Percentiles rank a stretch among this genome's conserved stretches.
Evolutionary conservation across 257 asterid species (phyloP).

Genomic region (Nyctanthes arbortristis): DNA sequence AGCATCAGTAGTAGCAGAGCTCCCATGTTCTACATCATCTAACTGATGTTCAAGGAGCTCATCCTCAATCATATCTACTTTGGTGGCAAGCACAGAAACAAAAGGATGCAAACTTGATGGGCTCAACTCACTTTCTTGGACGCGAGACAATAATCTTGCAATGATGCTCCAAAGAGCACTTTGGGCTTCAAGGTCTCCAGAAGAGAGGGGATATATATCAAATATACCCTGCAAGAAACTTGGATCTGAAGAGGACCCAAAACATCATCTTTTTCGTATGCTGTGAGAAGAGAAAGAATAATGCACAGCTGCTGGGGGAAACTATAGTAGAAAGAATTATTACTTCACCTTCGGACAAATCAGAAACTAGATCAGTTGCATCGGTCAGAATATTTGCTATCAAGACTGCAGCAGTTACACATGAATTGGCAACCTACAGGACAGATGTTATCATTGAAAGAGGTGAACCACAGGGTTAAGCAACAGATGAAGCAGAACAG

Average conservation of each 20-base stretch:
- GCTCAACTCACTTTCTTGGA: constrained; percentile 48
- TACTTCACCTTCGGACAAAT: constrained; percentile 59
- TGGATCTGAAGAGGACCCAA: constrained; percentile 50
- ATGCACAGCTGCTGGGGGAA: constrained; percentile 9
- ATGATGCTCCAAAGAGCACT: constrained; percentile 78
- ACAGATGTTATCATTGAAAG: constrained; percentile 10
- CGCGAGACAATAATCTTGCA: constrained; percentile 51
- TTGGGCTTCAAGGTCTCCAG: constrained; percentile 64
- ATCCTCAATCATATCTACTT: constrained; percentile 63
- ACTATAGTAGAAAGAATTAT: constrained; percentile 8
- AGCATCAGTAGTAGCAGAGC: constrained; percentile 25
- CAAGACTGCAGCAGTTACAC: constrained; percentile 77
- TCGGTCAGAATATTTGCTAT: constrained; percentile 75
- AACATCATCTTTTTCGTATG: constrained; percentile 15
- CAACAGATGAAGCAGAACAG: not conserved
- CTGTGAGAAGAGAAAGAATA: not conserved
- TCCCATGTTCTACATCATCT: constrained; percentile 36
- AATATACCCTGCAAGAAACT: constrained; percentile 69
- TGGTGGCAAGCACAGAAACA: constrained; percentile 57
- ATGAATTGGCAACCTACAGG: constrained; percentile 74
- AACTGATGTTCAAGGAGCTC: constrained; percentile 50
- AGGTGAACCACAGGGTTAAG: not conserved
- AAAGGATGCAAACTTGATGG: constrained; percentile 43
- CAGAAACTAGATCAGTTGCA: constrained; percentile 50
- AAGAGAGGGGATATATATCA: constrained; percentile 67